Evolutionary conservation across 768 basidiomycete species (phyloP).

Genomic region (Tulasnella sp.): DNA sequence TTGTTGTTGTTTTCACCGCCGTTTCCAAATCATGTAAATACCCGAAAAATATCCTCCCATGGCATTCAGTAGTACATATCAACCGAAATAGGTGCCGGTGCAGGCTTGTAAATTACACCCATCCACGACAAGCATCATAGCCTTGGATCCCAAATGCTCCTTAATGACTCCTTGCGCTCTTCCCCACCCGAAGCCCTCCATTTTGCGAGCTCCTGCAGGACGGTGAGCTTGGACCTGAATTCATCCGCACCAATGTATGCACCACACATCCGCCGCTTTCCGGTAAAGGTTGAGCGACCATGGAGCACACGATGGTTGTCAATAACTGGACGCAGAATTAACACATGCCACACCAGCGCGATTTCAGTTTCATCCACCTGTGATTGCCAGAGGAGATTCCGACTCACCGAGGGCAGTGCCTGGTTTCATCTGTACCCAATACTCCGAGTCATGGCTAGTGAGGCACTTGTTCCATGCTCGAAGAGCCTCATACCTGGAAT

Average conservation of each 20-base stretch:
- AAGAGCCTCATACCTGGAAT: constrained; percentile 73
- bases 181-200: background rate
- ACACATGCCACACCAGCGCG: background rate
- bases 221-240: constrained; percentile 58
- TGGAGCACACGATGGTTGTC: constrained; percentile 93
- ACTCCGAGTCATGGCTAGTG: constrained; percentile 73
- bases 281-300: constrained; percentile 83
- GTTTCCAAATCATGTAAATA: no score
- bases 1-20: no score
- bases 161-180: background rate
- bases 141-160: constrained; percentile 12
- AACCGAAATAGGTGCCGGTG: no score
- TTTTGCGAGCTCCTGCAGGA: constrained; percentile 21
- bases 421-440: constrained; percentile 80
- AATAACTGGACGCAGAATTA: constrained; percentile 43
- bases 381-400: background rate
- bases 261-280: constrained; percentile 86
- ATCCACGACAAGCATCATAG: no score
- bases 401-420: constrained; percentile 74
- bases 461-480: constrained; percentile 64
- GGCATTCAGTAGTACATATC: no score
- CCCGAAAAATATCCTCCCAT: background rate
- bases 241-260: constrained; percentile 92
- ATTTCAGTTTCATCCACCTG: background rate
- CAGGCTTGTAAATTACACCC: background rate